Conservation (phyloP, 768 basidiomycete genomes). For the Chalciporus pseudorubinellus region DNA sequence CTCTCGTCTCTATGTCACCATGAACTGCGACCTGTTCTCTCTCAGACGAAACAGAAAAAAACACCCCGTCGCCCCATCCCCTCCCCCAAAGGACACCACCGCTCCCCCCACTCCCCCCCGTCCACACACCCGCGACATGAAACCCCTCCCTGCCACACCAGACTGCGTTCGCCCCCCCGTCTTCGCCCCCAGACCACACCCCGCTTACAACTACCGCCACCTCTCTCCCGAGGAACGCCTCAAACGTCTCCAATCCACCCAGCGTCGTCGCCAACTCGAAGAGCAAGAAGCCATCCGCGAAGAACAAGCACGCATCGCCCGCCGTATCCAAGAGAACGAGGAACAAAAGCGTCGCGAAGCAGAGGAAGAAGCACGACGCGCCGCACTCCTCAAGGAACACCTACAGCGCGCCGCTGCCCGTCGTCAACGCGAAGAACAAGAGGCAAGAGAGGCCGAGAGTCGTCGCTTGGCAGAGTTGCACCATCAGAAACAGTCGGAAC, state of each 20-base stretch:
- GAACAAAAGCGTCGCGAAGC: slow-evolving; percentile 25
- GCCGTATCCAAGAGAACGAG: slow-evolving; percentile 16
- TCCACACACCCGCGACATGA: slow-evolving; percentile 1
- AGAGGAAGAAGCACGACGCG: slow-evolving; percentile 42
- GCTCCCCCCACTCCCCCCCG: not conserved
- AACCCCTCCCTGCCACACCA: slow-evolving; percentile 23
- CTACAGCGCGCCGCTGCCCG: slow-evolving; percentile 35
- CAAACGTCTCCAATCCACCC: slow-evolving; percentile 18
- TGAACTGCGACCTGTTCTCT: not conserved
- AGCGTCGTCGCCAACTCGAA: slow-evolving; percentile 33
- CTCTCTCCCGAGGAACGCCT: slow-evolving; percentile 29
- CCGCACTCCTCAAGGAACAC: slow-evolving; percentile 45
- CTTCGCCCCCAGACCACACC: slow-evolving; percentile 5
- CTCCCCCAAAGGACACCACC: slow-evolving; percentile 22
- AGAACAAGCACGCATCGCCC: slow-evolving; percentile 44
- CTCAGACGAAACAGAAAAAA: slow-evolving; percentile 7
- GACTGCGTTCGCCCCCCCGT: not conserved
- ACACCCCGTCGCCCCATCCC: slow-evolving; percentile 16
- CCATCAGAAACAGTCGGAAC: slow-evolving; percentile 45
- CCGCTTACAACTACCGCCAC: slow-evolving; percentile 1
- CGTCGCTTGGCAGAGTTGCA: slow-evolving; percentile 41
- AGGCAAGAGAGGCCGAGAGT: slow-evolving; percentile 48
- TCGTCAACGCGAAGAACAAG: slow-evolving; percentile 32
- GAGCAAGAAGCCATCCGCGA: slow-evolving; percentile 42
- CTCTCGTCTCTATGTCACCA: no score